Evolutionary conservation across 2,329 filamentous ascomycete genomes (phyloP).

Genomic region (Paramyrothecium sp.): DNA sequence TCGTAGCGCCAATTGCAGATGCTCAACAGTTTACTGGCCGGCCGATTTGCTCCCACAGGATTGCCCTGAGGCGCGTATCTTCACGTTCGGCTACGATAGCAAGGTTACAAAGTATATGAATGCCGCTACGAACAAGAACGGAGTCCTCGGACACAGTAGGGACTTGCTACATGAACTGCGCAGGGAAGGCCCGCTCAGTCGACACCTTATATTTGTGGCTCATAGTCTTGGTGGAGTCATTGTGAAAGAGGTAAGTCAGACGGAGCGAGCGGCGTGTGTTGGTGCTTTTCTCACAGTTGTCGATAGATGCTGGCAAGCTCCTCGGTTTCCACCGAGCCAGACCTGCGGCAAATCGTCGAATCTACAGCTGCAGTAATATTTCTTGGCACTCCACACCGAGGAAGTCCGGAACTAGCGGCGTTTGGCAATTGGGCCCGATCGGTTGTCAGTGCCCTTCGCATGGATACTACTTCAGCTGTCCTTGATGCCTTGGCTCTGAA

Average conservation of each 20-base stretch:
- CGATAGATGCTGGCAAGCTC: slow-evolving; percentile 9
- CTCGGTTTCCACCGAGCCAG: not conserved
- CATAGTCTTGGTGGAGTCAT: slow-evolving; percentile 9
- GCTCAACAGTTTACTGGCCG: slow-evolving; percentile 9
- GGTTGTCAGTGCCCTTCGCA: not conserved
- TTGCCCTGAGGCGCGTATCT: slow-evolving; percentile 2
- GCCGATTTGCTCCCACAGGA: slow-evolving; percentile 4
- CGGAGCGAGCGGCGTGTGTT: not conserved
- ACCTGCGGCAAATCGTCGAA: not conserved
- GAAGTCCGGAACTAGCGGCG: not conserved
- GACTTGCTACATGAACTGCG: slow-evolving; percentile 8
- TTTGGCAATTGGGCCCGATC: slow-evolving; percentile 7
- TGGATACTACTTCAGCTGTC: not conserved
- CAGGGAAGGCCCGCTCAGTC: not conserved
- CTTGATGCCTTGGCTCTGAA: slow-evolving; percentile 6
- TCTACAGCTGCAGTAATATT: not conserved
- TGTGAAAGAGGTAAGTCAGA: slow-evolving; percentile 8
- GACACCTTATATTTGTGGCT: slow-evolving; percentile 7
- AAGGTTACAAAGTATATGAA: slow-evolving; percentile 12
- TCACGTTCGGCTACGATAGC: slow-evolving; percentile 10
- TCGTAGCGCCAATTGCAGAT: not conserved
- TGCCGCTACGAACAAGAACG: slow-evolving; percentile 2
- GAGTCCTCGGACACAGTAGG: slow-evolving; percentile 7
- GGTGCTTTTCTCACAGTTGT: not conserved
- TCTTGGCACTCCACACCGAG: not conserved